Percentiles rank a stretch among this genome's conserved stretches.
phyloP scores from a whole-genome alignment of 1,284 basidiomycete genomes.

The Cerrena zonata region DNA sequence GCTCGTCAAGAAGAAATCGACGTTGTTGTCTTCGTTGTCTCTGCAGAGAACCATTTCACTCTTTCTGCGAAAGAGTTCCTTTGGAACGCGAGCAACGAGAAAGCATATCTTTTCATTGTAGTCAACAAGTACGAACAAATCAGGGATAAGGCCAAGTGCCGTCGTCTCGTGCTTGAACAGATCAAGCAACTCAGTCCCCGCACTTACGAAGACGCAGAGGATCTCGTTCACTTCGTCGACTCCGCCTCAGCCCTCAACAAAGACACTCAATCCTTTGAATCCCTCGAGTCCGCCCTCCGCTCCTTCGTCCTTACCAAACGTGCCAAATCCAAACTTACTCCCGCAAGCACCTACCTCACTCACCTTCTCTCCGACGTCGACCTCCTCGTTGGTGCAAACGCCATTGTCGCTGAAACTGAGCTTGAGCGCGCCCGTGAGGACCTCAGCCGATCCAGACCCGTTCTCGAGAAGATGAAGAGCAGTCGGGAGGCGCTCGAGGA shows the following conservation, averaged over 20 bases:
- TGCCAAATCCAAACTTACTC: slow-evolving; percentile 90
- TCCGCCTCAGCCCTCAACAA: slow-evolving; percentile 66
- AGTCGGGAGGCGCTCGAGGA: slow-evolving; percentile 75
- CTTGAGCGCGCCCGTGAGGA: slow-evolving; percentile 71
- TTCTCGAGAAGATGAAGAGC: slow-evolving; percentile 81
- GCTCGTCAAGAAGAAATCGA: slow-evolving; percentile 97
- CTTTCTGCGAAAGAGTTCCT: slow-evolving; percentile 94
- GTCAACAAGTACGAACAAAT: slow-evolving; percentile 98
- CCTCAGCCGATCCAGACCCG: slow-evolving; percentile 69
- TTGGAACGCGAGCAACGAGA: slow-evolving; percentile 89
- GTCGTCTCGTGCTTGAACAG: slow-evolving; percentile 85
- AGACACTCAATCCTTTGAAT: slow-evolving; percentile 70
- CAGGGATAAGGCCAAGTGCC: slow-evolving; percentile 91
- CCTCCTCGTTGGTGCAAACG: slow-evolving; percentile 82
- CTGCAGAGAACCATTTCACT: slow-evolving; percentile 98
- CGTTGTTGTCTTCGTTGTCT: slow-evolving; percentile 97
- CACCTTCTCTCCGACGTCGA: slow-evolving; percentile 88
- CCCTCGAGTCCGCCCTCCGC: slow-evolving; percentile 86
- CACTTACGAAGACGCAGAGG: slow-evolving; percentile 86
- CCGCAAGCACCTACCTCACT: slow-evolving; percentile 88
- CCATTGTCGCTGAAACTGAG: slow-evolving; percentile 78
- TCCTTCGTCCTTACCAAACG: slow-evolving; percentile 96
- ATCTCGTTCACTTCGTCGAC: slow-evolving; percentile 98
- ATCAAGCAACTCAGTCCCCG: slow-evolving; percentile 88
- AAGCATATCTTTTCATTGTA: slow-evolving; percentile 96